Conservation (phyloP, 177 flowering plant species). For the Vitis hybrid region DNA sequence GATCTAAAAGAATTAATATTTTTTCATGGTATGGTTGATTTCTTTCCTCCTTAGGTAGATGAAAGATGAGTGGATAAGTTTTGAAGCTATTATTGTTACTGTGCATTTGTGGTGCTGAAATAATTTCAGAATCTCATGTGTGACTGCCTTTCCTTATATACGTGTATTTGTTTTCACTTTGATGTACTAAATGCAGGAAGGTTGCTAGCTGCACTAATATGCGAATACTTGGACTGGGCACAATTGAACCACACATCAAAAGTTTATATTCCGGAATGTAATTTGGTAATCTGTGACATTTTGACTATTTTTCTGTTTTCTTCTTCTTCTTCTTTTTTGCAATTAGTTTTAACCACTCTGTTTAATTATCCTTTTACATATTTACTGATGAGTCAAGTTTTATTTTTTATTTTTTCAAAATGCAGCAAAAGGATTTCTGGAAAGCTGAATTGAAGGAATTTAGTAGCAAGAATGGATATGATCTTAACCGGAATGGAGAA, state of each 20-base stretch:
- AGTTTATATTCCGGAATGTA: constrained; percentile 95
- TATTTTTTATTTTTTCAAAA: constrained; percentile 2
- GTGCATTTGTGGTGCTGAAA: background rate
- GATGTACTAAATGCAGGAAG: constrained; percentile 60
- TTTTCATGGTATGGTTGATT: no score
- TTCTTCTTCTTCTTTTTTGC: background rate
- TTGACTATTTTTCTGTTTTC: background rate
- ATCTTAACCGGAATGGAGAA: constrained; percentile 82
- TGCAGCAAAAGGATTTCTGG: constrained; percentile 96
- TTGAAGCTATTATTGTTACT: background rate
- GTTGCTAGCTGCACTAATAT: constrained; percentile 80
- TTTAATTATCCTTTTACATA: background rate
- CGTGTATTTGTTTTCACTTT: constrained; percentile 7
- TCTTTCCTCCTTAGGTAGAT: no score
- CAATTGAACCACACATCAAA: constrained; percentile 86
- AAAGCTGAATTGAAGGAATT: constrained; percentile 92
- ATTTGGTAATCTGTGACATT: constrained; percentile 64
- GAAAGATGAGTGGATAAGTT: no score
- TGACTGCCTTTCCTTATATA: background rate
- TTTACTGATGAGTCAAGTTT: background rate
- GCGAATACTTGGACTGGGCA: constrained; percentile 99
- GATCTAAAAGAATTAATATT: no score
- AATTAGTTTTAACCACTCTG: background rate
- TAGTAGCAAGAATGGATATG: constrained; percentile 82
- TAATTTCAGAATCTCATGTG: background rate